Evolutionary conservation across 202 grass and related monocot species (phyloP), one percentile per base, ranked within the genome.

Genomic region (Sporobolus alterniflorus): DNA sequence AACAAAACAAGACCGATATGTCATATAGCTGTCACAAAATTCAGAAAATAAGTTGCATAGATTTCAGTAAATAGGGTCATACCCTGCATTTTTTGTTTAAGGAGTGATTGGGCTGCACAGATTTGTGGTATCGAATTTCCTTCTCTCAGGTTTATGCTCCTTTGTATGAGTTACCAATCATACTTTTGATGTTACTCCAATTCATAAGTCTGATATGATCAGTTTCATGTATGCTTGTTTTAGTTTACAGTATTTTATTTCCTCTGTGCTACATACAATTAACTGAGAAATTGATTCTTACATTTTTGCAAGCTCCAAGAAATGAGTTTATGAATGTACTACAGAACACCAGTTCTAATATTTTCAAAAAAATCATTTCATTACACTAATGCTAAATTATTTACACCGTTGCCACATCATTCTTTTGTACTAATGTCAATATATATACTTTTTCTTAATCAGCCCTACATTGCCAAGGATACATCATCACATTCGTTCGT

Each of bases 31-130:
- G n/a, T n/a, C n/a, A n/a, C n/a, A n/a, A n/a, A n/a, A n/a, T n/a
- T n/a, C n/a, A n/a, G n/a, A n/a, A n/a, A n/a, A n/a, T n/a, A n/a
- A n/a, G n/a, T n/a, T n/a, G n/a, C 36, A 39, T 6, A 62, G 26
- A 31, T 62, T 62, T 66, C 80, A 72, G 86, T 83, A 83, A 77
- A 82, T 88, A 73, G 67, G 75, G 47, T 88, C 9, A 48, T 75
- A 72, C 74, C 62, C 22, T 11, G 43, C 61, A 76, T 78, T 66
- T 63, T n/a, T 84, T 29, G 75, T 84, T 62, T 76, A 63, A 81
- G 64, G 60, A 79, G 51, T 80, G 69, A 62, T 74, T 28, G 62
- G 81, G 60, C 51, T 80, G 62, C 75, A 79, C 73, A 89, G 11
- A 60, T 14, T 60, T 28, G 56, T 12, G 11, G 24, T 60, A 28